These are phyloP conservation scores for Torrubiella hemipterigena DNA, from an alignment of 2,329 filamentous ascomycete genomes.

Conservation along the genomic window DNA sequence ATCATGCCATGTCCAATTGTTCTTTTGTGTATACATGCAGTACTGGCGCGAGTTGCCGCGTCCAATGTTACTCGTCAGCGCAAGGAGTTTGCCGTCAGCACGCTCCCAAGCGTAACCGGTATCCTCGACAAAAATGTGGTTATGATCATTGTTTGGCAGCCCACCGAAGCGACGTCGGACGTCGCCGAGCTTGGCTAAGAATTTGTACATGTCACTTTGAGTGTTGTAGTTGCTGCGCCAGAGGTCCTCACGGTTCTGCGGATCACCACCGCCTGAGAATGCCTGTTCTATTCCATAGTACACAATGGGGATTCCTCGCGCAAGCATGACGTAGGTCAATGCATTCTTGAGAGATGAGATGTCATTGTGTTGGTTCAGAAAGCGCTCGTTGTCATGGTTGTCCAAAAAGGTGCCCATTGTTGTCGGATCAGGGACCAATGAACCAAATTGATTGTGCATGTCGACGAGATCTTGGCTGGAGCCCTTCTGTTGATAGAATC, in stretches of 20 bases:
- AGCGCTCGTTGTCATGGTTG: conserved; percentile 47
- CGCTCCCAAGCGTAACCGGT: conserved; percentile 34
- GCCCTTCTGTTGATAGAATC: conserved; percentile 24
- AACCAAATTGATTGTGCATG: conserved; percentile 22
- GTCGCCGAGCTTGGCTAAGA: conserved; percentile 15
- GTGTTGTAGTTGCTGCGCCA: conserved; percentile 42
- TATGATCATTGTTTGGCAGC: conserved; percentile 28
- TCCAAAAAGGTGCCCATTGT: conserved; percentile 41
- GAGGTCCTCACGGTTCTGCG: conserved; percentile 43
- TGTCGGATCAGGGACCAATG: conserved; percentile 28
- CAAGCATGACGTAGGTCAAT: conserved; percentile 48
- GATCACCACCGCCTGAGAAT: conserved; percentile 33
- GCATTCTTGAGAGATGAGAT: conserved; percentile 46
- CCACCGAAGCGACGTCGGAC: conserved; percentile 17
- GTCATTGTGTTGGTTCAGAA: conserved; percentile 38
- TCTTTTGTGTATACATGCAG: conserved; percentile 27
- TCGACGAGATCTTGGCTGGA: conserved; percentile 25
- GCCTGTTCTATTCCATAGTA: conserved; percentile 57
- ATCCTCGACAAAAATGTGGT: conserved; percentile 26
- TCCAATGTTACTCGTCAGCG: conserved; percentile 31
- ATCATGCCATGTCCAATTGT: conserved; percentile 26
- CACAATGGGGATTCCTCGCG: conserved; percentile 49
- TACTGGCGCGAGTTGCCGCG: conserved; percentile 21
- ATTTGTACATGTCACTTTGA: conserved; percentile 32
- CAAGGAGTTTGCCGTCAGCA: conserved; percentile 28